Evolutionary conservation across 495 filamentous ascomycete genomes (phyloP), one percentile per base, ranked within the genome.

Genomic region (Ramalina intermedia): DNA sequence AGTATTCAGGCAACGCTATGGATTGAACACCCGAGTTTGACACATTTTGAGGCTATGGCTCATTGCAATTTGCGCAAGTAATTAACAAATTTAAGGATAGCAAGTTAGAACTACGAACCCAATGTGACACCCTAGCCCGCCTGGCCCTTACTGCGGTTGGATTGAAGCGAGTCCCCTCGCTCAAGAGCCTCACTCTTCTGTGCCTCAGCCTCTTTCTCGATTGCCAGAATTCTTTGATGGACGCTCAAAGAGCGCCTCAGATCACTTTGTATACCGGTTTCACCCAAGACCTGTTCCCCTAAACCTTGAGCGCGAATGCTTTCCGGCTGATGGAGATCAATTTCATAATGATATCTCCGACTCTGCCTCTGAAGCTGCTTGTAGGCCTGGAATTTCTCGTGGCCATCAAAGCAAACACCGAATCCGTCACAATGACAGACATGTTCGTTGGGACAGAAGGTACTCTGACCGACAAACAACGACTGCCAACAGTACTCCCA

Each of bases 401-500:
- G 68, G 1, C 74, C 72, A 5, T 78, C 84, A 55, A 88, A 90
- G 56, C 85, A 90, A n/a, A 72, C 66, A 1, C 84, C 84, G 44
- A 79, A 90, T 16, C 76, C 81, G 50, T 85, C 80, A 58, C 85
- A 90, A 47, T 85, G 83, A 61, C 85, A 90, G 0, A 80, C 62
- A 56, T 79, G 73, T 62, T 82, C 75, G 18, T 66, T 66, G 12
- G 81, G 80, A 56, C 84, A 88, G 37, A 73, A 60, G 8, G 77
- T 65, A 6, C 70, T 65, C 27, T 76, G 41, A 8, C 71, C 69
- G 3, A 72, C 73, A 53, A 86, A 87, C n/a, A 86, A 63, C 51
- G 70, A 81, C 48, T 81, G 80, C 80, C 80, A 88, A 4, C 82
- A 64, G 59, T 87, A 86, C 66, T 87, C 83, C 75, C 79, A 83